Conservation (phyloP, 768 basidiomycete species). For the Hydnum rufescens region DNA sequence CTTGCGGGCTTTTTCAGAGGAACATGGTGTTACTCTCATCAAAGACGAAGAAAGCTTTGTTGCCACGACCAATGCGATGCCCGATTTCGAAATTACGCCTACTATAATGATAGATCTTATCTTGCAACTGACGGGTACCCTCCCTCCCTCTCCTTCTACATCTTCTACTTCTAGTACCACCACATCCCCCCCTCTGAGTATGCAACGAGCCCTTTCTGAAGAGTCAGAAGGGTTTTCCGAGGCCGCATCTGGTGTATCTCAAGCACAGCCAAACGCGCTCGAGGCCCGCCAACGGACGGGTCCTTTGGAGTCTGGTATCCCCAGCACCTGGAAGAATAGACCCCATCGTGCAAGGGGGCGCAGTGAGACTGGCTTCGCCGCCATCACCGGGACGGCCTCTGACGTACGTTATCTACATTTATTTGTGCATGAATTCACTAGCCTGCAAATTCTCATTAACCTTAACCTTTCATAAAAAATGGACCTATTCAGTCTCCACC, state of each 20-base stretch:
- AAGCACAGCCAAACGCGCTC: neutral
- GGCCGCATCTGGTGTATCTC: neutral
- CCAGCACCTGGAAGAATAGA: neutral
- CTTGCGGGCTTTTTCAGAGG: neutral
- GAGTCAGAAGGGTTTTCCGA: too few species aligned
- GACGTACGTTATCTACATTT: too few species aligned
- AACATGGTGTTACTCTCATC: neutral
- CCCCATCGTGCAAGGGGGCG: neutral
- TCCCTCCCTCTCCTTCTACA: neutral
- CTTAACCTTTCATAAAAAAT: constrained; percentile 23
- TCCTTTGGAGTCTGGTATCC: neutral
- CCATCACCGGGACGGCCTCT: neutral
- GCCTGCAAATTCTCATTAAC: constrained; percentile 12
- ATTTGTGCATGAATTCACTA: too few species aligned
- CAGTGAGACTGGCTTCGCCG: neutral
- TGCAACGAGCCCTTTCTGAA: too few species aligned
- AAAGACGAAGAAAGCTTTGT: neutral
- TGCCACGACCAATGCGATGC: neutral
- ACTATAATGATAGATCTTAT: neutral
- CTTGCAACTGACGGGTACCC: neutral
- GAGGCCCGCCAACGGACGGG: neutral
- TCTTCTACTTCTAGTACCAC: neutral
- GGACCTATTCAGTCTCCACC: constrained; percentile 14
- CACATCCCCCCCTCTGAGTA: neutral
- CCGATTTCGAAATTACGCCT: neutral